Evolutionary conservation across 164 flowering plant genomes (phyloP).

Genomic region (Sextonia rubra): DNA sequence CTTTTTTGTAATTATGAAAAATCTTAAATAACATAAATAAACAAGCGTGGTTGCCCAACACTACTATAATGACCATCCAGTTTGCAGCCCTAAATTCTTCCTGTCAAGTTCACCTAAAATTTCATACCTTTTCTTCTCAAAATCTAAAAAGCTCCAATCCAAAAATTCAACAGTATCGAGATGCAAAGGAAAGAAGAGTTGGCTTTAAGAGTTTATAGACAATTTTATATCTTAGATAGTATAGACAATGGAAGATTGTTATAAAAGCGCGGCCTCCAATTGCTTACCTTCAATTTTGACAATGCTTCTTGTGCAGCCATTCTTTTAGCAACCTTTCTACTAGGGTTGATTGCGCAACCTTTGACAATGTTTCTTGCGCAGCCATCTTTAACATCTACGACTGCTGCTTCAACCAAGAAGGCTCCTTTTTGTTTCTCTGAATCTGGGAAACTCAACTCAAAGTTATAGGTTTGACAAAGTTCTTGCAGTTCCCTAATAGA

Average conservation of each 20-base stretch:
- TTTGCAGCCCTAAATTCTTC: too few relatives aligned
- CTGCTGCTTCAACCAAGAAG: conserved; percentile 44
- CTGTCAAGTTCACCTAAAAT: too few relatives aligned
- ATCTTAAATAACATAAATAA: too few relatives aligned
- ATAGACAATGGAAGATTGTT: too few relatives aligned
- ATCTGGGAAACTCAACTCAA: conserved; percentile 29
- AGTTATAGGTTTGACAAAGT: conserved; percentile 60
- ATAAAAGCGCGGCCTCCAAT: not conserved
- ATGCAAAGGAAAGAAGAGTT: not conserved
- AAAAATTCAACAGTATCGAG: not conserved
- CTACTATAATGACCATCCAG: too few relatives aligned
- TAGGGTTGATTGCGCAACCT: conserved; percentile 40
- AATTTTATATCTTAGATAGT: too few relatives aligned
- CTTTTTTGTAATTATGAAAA: too few relatives aligned
- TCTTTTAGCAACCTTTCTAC: conserved; percentile 54
- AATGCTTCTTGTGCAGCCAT: conserved; percentile 40
- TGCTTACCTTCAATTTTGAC: conserved; percentile 51
- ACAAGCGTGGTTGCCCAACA: too few relatives aligned
- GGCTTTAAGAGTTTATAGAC: too few relatives aligned
- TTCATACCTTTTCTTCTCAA: too few relatives aligned
- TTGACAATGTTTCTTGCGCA: not conserved
- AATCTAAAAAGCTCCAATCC: too few relatives aligned
- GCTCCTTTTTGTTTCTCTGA: conserved; percentile 24
- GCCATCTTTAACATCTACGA: conserved; percentile 21
- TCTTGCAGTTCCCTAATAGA: conserved; percentile 75